A percentile compares a stretch with the other conserved stretches of the same genome.
phyloP scores from a whole-genome alignment of 192 early-diverging fungal species.

The Spizellomyces sp. region DNA sequence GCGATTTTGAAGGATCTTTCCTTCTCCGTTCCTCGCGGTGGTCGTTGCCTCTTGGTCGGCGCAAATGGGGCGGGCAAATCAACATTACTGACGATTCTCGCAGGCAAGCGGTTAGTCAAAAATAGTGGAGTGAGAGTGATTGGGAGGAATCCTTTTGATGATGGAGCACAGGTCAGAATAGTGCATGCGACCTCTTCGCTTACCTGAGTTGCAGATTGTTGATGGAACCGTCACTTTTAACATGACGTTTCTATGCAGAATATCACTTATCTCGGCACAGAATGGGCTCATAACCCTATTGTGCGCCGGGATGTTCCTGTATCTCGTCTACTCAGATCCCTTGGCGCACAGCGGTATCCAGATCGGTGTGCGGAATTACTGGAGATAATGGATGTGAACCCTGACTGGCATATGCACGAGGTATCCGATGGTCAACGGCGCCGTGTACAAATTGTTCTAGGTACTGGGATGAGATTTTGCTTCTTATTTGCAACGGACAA shows the following conservation, averaged over 20 bases:
- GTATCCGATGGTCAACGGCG: constrained; percentile 72
- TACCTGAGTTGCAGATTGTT: neutral
- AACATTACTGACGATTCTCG: constrained; percentile 69
- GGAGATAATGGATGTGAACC: constrained; percentile 70
- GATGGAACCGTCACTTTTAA: constrained; percentile 1
- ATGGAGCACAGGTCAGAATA: constrained; percentile 52
- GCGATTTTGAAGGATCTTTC: constrained; percentile 58
- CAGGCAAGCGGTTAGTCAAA: constrained; percentile 68
- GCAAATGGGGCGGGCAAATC: constrained; percentile 72
- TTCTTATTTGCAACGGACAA: no score
- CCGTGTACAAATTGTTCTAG: constrained; percentile 75
- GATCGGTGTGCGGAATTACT: constrained; percentile 58
- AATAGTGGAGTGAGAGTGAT: constrained; percentile 54
- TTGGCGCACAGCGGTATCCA: constrained; percentile 61
- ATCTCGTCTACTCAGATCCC: constrained; percentile 61
- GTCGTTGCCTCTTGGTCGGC: constrained; percentile 71
- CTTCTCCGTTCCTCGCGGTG: constrained; percentile 54
- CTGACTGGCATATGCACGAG: constrained; percentile 67
- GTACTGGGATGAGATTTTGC: constrained; percentile 18
- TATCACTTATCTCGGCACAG: constrained; percentile 77
- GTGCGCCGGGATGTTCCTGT: constrained; percentile 71
- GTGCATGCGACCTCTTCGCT: neutral
- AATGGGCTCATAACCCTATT: constrained; percentile 77
- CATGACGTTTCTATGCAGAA: constrained; percentile 34
- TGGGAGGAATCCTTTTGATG: constrained; percentile 68